Conservation (phyloP, 2,329 filamentous ascomycete species). For the Aspergillus fumigatiaffinis region DNA sequence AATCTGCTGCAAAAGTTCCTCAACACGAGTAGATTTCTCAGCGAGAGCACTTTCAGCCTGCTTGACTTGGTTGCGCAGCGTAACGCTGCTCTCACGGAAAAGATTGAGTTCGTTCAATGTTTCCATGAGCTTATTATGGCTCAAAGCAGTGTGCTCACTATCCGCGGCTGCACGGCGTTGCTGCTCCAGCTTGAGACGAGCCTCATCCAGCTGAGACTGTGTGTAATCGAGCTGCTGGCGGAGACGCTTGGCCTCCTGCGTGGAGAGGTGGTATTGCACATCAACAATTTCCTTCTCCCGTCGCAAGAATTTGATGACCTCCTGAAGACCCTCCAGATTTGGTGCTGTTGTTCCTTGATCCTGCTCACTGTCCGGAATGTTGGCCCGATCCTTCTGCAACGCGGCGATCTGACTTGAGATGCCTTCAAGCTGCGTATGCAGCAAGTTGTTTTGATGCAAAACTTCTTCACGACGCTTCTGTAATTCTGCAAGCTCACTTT, state of each 20-base stretch:
- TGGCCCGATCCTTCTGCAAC: constrained; percentile 70
- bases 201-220: constrained; percentile 83
- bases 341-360: constrained; percentile 49
- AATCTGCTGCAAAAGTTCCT: constrained; percentile 69
- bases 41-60: constrained; percentile 72
- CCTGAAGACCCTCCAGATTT: constrained; percentile 72
- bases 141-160: constrained; percentile 66
- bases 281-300: constrained; percentile 97
- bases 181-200: constrained; percentile 82
- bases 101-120: constrained; percentile 94
- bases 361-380: constrained; percentile 50
- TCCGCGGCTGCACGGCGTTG: constrained; percentile 76
- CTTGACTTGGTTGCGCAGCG: constrained; percentile 79
- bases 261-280: constrained; percentile 87
- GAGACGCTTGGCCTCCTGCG: constrained; percentile 80
- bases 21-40: constrained; percentile 70
- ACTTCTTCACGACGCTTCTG: constrained; percentile 77
- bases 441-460: constrained; percentile 81
- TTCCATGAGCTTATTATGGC: constrained; percentile 86
- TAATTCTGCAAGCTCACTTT: constrained; percentile 77
- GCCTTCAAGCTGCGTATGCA: constrained; percentile 84
- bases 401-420: constrained; percentile 74
- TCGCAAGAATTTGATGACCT: constrained; percentile 85
- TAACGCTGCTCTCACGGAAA: constrained; percentile 90
- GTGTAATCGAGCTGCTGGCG: constrained; percentile 87